These are phyloP conservation scores for Hypholoma sublateritium DNA, from an alignment of 768 basidiomycete species.

Conservation along the genomic window DNA sequence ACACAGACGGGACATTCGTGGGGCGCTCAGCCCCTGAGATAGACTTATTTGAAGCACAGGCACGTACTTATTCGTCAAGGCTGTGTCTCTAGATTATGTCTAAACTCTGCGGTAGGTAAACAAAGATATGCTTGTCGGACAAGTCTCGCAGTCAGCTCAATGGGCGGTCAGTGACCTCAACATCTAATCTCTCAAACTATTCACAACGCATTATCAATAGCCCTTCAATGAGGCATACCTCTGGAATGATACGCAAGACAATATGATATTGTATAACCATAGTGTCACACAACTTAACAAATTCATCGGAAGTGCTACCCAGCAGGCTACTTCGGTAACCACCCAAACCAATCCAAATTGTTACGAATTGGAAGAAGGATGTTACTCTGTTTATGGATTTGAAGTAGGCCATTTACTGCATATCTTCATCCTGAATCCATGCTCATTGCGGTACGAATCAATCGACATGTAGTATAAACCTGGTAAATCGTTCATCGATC, in stretches of 20 bases:
- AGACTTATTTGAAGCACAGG: slow-evolving; percentile 86
- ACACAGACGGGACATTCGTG: slow-evolving; percentile 71
- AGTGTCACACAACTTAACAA: slow-evolving; percentile 56
- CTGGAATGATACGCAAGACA: slow-evolving; percentile 62
- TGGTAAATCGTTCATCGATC: slow-evolving; percentile 20
- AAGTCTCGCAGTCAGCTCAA: slow-evolving; percentile 85
- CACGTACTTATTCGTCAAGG: slow-evolving; percentile 9
- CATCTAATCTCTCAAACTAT: background rate
- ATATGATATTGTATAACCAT: slow-evolving; percentile 57
- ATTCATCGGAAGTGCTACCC: slow-evolving; percentile 67
- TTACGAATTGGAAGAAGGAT: slow-evolving; percentile 59
- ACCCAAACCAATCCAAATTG: slow-evolving; percentile 66
- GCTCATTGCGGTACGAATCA: too few relatives aligned
- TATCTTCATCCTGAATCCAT: too few relatives aligned
- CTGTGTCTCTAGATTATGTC: background rate
- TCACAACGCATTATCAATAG: slow-evolving; percentile 27
- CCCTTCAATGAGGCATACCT: slow-evolving; percentile 76
- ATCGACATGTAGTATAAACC: slow-evolving; percentile 38
- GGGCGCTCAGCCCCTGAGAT: slow-evolving; percentile 89
- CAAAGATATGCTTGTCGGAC: slow-evolving; percentile 41
- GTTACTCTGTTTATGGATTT: slow-evolving; percentile 79
- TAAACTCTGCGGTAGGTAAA: slow-evolving; percentile 40
- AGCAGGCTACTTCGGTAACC: slow-evolving; percentile 79
- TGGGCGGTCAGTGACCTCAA: slow-evolving; percentile 61
- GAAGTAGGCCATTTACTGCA: slow-evolving; percentile 41